These are phyloP conservation scores for Verticillium nubilum DNA, from an alignment of 2,329 filamentous ascomycete genomes.

Conservation along the genomic window DNA sequence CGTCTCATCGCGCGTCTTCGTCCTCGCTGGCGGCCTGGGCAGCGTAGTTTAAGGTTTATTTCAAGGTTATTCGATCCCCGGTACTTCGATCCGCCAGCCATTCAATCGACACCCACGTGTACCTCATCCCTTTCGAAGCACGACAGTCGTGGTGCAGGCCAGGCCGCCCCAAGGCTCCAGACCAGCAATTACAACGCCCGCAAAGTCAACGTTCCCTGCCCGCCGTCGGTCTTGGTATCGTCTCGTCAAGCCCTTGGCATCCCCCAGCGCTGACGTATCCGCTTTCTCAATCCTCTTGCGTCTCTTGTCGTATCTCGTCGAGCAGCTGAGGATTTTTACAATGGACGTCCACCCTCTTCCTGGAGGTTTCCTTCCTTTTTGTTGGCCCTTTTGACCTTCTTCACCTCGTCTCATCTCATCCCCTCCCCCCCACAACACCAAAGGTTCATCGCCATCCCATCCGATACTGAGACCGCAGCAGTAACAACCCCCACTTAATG, in stretches of 20 bases:
- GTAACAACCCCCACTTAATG: slow-evolving; percentile 3
- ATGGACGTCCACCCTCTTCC: not conserved
- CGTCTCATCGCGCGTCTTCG: not conserved
- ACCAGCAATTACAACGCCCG: not conserved
- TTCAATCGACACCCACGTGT: not conserved
- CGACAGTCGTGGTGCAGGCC: not conserved
- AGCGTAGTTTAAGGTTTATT: not conserved
- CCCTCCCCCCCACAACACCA: not conserved
- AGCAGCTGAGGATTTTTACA: not conserved
- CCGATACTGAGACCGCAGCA: not conserved
- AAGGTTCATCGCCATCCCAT: not conserved
- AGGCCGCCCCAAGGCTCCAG: not conserved
- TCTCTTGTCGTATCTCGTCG: not conserved
- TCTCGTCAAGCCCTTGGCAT: not conserved
- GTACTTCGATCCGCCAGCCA: not conserved
- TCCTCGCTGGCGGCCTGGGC: not conserved
- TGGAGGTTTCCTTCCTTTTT: not conserved
- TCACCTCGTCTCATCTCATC: not conserved
- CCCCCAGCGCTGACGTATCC: not conserved
- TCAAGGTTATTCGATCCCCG: not conserved
- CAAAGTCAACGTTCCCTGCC: not conserved
- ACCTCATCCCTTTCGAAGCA: not conserved
- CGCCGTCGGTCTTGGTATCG: not conserved
- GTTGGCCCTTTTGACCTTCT: not conserved
- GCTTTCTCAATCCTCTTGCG: not conserved